These are phyloP conservation scores for Mortierella sp. DNA, from an alignment of 371 early-diverging fungal genomes.

Conservation along the genomic window DNA sequence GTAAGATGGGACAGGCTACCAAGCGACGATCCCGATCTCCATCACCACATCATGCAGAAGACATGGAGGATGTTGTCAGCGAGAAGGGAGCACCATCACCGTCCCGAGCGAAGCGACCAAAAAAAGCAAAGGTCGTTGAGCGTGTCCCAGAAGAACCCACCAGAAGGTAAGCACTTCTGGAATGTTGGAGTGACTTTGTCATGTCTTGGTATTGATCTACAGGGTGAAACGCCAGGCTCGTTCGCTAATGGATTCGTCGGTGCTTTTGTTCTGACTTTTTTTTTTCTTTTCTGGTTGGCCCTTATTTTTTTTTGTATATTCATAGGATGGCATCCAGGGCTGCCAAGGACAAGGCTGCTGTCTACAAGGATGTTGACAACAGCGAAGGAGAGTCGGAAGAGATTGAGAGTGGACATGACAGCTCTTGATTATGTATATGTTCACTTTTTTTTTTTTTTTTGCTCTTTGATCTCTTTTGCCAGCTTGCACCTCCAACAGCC, in stretches of 20 bases:
- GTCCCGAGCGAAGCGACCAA: conserved; percentile 29
- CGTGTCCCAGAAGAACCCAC: conserved; percentile 30
- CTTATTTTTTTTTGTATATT: neutral
- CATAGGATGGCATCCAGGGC: conserved; percentile 55
- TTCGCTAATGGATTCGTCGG: too few relatives aligned
- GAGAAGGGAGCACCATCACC: neutral
- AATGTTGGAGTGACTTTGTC: neutral
- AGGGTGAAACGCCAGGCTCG: neutral
- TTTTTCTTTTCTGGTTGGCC: neutral
- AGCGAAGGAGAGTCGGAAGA: conserved; percentile 31
- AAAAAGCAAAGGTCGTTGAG: conserved; percentile 31
- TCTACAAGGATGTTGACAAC: conserved; percentile 32
- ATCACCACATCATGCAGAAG: conserved; percentile 17
- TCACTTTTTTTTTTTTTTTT: neutral
- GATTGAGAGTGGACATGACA: conserved; percentile 24
- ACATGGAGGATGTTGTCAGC: conserved; percentile 8
- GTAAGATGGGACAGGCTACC: conserved; percentile 52
- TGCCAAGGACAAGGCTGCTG: conserved; percentile 39
- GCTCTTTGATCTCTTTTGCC: too few relatives aligned
- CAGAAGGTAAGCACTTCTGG: conserved; percentile 28
- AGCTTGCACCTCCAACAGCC: conserved; percentile 15
- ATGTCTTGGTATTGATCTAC: neutral
- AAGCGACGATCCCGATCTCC: conserved; percentile 53
- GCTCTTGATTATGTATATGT: neutral
- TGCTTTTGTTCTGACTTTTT: neutral